phyloP scores from a whole-genome alignment of 495 filamentous ascomycete species.

The Podospora sp. region DNA sequence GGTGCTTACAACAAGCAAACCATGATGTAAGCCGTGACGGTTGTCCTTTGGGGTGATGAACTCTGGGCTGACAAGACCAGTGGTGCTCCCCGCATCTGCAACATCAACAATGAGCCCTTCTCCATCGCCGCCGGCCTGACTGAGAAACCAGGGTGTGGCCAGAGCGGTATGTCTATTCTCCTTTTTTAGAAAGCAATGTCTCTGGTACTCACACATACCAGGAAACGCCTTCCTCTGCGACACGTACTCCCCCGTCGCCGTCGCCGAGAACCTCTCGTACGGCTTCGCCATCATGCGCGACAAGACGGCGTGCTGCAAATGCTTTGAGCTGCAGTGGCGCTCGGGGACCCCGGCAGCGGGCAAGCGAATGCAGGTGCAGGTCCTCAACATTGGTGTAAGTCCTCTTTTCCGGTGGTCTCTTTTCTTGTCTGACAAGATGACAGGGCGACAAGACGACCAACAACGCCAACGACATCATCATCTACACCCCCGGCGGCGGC shows the following conservation, averaged over 20 bases:
- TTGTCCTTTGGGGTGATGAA: not conserved
- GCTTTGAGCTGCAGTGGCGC: constrained; percentile 22
- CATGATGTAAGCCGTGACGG: constrained; percentile 17
- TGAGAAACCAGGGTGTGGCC: constrained; percentile 12
- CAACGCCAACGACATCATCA: constrained; percentile 18
- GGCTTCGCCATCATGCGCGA: constrained; percentile 22
- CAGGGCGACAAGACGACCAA: constrained; percentile 16
- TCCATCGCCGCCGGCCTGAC: constrained; percentile 17
- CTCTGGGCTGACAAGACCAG: not conserved
- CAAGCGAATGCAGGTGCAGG: constrained; percentile 24
- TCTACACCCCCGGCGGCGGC: constrained; percentile 21
- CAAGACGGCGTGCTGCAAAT: constrained; percentile 21
- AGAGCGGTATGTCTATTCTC: not conserved
- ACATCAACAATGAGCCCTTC: constrained; percentile 23
- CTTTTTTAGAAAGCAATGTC: no score
- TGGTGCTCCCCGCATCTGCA: constrained; percentile 19
- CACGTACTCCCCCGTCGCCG: constrained; percentile 18
- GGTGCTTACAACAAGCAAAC: constrained; percentile 19
- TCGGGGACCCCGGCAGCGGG: constrained; percentile 11
- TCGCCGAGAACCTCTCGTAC: constrained; percentile 13
- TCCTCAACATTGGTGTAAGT: constrained; percentile 21
- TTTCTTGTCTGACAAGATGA: not conserved
- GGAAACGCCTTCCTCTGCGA: constrained; percentile 18
- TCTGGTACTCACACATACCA: no score
- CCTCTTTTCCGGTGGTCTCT: not conserved